Conservation (phyloP, 345 rosid genomes). For the Carallia pectinifolia region DNA sequence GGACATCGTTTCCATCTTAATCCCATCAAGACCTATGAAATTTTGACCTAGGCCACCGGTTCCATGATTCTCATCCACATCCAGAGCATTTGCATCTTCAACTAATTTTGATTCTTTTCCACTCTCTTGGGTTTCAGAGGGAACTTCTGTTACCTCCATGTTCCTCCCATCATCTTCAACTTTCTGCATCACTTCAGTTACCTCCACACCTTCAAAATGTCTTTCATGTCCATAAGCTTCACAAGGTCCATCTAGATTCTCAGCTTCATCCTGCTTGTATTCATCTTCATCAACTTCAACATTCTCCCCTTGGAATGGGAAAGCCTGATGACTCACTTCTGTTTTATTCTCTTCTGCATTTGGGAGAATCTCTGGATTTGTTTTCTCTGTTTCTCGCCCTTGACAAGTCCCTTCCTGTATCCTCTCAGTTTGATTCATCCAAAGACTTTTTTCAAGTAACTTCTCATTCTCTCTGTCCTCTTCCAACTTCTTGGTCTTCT, state of each 20-base stretch:
- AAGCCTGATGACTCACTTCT: constrained; percentile 28
- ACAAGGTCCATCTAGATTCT: constrained; percentile 21
- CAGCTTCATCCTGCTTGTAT: constrained; percentile 21
- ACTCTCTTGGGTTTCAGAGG: constrained; percentile 33
- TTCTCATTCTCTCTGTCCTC: not conserved
- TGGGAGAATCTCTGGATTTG: constrained; percentile 30
- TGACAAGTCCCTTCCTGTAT: not conserved
- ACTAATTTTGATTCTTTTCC: constrained; percentile 36
- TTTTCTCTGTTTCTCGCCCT: constrained; percentile 21
- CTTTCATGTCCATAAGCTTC: constrained; percentile 24
- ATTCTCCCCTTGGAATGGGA: constrained; percentile 17
- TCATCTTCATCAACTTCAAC: constrained; percentile 25
- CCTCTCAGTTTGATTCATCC: constrained; percentile 14
- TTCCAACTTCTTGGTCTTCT: constrained; percentile 16
- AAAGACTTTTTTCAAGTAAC: constrained; percentile 10
- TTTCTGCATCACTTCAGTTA: constrained; percentile 20
- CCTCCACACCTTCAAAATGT: constrained; percentile 23
- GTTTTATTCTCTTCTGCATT: constrained; percentile 27
- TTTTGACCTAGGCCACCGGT: constrained; percentile 35
- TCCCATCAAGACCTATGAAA: constrained; percentile 33
- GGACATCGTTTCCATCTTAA: constrained; percentile 33
- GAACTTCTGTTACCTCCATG: constrained; percentile 30
- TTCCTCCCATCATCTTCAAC: constrained; percentile 27
- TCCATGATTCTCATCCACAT: constrained; percentile 39
- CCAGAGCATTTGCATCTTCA: constrained; percentile 37